Evolutionary conservation across 768 basidiomycete species (phyloP).

Genomic region (Omphalotus guepiniiformis): DNA sequence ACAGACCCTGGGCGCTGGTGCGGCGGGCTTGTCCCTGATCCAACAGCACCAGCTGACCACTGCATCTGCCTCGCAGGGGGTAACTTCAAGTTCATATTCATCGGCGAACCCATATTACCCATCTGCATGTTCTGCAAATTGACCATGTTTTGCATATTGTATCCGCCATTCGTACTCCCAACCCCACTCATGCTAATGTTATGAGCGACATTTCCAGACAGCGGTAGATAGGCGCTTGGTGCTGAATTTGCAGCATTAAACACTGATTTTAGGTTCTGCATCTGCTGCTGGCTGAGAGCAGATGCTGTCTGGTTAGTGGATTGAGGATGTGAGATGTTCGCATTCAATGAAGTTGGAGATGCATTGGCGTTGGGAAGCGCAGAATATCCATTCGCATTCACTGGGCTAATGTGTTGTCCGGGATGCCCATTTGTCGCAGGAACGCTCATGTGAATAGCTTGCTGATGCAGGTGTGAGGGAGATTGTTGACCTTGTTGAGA

Average conservation of each 20-base stretch:
- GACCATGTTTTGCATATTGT: conserved; percentile 39
- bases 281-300: conserved; percentile 48
- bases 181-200: neutral
- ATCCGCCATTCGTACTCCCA: conserved; percentile 17
- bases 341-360: neutral
- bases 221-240: conserved; percentile 33
- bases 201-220: neutral
- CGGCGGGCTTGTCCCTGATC: neutral
- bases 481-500: neutral
- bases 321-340: too few relatives aligned
- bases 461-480: neutral
- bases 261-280: conserved; percentile 55
- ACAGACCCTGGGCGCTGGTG: neutral
- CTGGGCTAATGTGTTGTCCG: too few relatives aligned
- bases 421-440: neutral
- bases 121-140: too few relatives aligned
- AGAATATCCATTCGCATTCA: too few relatives aligned
- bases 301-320: too few relatives aligned
- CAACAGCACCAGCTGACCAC: neutral
- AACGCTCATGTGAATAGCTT: neutral
- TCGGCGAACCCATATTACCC: too few relatives aligned
- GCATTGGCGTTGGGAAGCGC: neutral
- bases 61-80: conserved; percentile 20
- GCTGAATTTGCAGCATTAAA: conserved; percentile 32
- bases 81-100: conserved; percentile 42